These are phyloP conservation scores for Ceriops tagal DNA, from an alignment of 345 rosid genomes.

Conservation along the genomic window DNA sequence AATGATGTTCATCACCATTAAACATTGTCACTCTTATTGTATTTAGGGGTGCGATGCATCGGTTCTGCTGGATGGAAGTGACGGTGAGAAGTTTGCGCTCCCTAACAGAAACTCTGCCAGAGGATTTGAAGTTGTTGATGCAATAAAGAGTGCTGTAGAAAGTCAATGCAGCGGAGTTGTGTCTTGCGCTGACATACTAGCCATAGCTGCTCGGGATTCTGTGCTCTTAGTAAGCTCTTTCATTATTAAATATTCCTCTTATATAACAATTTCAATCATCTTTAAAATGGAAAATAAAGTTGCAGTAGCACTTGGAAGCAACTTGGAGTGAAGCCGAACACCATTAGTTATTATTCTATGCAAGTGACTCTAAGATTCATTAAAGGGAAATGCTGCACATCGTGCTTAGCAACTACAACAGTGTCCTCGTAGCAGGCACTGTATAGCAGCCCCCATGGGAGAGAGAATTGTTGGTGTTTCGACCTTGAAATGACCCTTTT, in stretches of 20 bases:
- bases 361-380: no score
- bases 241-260: neutral
- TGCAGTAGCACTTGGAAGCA: no score
- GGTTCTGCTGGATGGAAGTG: slow-evolving; percentile 49
- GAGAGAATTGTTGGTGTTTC: no score
- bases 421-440: no score
- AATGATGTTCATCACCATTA: neutral
- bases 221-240: slow-evolving; percentile 49
- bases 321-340: no score
- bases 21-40: neutral
- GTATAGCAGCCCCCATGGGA: no score
- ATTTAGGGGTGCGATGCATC: slow-evolving; percentile 68
- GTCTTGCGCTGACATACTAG: slow-evolving; percentile 26
- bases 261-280: neutral
- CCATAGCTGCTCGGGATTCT: slow-evolving; percentile 56
- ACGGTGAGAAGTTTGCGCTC: slow-evolving; percentile 46
- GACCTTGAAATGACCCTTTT: no score
- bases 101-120: slow-evolving; percentile 51
- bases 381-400: no score
- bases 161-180: slow-evolving; percentile 52
- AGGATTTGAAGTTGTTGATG: slow-evolving; percentile 62
- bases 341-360: no score
- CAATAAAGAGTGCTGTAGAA: slow-evolving; percentile 65
- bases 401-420: no score
- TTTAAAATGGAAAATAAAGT: neutral